Evolutionary conservation across 306 rosid species (phyloP).

Genomic region (Quercus gilva): DNA sequence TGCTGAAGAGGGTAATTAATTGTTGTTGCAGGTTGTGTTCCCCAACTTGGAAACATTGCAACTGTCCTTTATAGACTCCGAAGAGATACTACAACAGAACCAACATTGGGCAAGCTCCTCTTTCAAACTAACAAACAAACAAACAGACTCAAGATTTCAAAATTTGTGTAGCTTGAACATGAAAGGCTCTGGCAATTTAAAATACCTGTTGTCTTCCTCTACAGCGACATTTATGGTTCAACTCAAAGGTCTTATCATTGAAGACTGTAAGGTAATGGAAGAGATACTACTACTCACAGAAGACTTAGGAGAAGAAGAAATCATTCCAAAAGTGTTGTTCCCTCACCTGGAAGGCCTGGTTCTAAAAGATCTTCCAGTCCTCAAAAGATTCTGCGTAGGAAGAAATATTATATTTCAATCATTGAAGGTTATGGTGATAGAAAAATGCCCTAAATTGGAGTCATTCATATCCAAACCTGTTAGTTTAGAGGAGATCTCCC

Average conservation of each 20-base stretch:
- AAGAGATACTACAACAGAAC: neutral
- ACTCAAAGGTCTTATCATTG: constrained; percentile 13
- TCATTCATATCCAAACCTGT: neutral
- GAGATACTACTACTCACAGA: neutral
- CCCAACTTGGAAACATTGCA: constrained; percentile 25
- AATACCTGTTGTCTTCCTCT: constrained; percentile 12
- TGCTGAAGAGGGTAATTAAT: neutral
- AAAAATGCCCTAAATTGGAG: neutral
- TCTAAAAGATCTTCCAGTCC: neutral
- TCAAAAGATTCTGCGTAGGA: neutral
- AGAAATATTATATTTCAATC: neutral
- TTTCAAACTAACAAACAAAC: no score
- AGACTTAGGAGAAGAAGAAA: neutral
- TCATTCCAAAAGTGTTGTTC: neutral
- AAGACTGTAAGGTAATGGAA: constrained; percentile 10
- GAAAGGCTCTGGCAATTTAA: neutral
- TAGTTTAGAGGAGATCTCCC: neutral
- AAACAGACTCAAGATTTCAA: neutral
- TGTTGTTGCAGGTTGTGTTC: constrained; percentile 3
- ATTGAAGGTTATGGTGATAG: rapidly evolving
- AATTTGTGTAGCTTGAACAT: constrained; percentile 9
- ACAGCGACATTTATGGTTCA: constrained; percentile 7
- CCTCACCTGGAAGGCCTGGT: neutral
- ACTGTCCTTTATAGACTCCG: constrained; percentile 3
- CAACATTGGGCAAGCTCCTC: neutral